phyloP scores from a whole-genome alignment of 345 rosid species.

The Ailanthus altissimus region DNA sequence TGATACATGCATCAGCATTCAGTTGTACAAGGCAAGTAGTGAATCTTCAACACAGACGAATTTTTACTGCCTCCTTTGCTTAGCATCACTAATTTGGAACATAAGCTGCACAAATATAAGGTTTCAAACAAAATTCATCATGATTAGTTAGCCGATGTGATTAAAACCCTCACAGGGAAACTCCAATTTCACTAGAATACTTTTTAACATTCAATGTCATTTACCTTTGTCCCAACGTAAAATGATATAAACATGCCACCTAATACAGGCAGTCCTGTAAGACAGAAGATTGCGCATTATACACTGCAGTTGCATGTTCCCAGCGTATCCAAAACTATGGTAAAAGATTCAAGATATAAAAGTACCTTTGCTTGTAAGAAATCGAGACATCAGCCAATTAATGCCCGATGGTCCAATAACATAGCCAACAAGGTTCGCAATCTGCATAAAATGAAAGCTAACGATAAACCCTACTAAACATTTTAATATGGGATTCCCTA shows the following conservation, averaged over 20 bases:
- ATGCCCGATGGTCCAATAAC: conserved; percentile 82
- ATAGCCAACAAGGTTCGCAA: conserved; percentile 92
- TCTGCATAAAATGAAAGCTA: conserved; percentile 41
- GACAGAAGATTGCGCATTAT: conserved; percentile 11
- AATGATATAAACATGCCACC: conserved; percentile 63
- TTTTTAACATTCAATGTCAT: background rate
- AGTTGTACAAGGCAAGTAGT: background rate
- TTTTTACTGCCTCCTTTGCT: conserved; percentile 35
- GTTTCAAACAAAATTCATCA: background rate
- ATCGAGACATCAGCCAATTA: conserved; percentile 69
- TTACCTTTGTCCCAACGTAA: conserved; percentile 86
- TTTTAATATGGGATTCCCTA: background rate
- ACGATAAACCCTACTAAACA: background rate
- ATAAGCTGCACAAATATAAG: conserved; percentile 55
- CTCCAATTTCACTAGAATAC: background rate
- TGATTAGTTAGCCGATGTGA: background rate
- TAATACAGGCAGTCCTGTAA: conserved; percentile 65
- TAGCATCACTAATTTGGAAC: conserved; percentile 58
- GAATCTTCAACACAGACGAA: background rate
- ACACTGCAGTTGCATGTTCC: background rate
- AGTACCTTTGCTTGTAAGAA: conserved; percentile 69
- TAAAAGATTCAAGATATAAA: background rate
- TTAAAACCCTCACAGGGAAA: background rate
- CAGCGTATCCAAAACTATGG: background rate
- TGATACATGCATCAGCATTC: background rate